Evolutionary conservation across 768 basidiomycete genomes (phyloP), one percentile per base, ranked within the genome.

Genomic region (Auricularia cornea): DNA sequence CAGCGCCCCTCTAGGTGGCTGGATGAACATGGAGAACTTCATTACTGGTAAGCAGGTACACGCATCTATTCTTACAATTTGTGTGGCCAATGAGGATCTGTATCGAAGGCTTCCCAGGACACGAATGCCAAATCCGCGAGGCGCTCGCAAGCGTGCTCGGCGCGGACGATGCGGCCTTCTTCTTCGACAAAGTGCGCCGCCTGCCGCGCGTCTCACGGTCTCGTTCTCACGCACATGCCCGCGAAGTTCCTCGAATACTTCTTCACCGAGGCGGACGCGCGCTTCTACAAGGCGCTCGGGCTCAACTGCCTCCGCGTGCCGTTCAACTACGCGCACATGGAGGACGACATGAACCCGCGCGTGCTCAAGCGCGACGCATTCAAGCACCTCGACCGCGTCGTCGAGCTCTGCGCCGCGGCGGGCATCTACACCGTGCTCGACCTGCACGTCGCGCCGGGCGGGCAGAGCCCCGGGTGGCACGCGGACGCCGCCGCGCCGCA

Each of bases 401-500:
- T 76, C 59, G 69, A 75, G 52, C 33, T 71, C 28, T 75, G 75
- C 62, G 70, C 70, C 18, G 70, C 71, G 61, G 63, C 73, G 29
- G 72, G 69, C 11, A 72, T 76, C 32, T 76, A 74, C 66, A 68
- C 71, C 14, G 67, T 76, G 60, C 73, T 75, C 59, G 75, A 76
- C 60, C 66, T 76, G 20, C 75, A 76, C 62, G 69, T 73, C n/a
- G 70, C 69, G 10, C 75, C 75, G 1, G 75, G 75, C 63, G 72
- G 66, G 8, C 62, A 63, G 59, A 57, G 67, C 31, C 23, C 57
- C 31, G 60, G 51, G 11, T 61, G 60, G 60, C 60, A 61, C 60
- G 32, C 60, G 26, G 60, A 61, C 40, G 44, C 44, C 51, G 23
- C 60, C 8, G 35, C 38, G 20, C 54, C 54, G 23, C 60, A 61